Percentiles rank a stretch among this genome's conserved stretches.
Conservation (phyloP, 2,329 filamentous ascomycete species). For the Microdochium bolleyi region DNA sequence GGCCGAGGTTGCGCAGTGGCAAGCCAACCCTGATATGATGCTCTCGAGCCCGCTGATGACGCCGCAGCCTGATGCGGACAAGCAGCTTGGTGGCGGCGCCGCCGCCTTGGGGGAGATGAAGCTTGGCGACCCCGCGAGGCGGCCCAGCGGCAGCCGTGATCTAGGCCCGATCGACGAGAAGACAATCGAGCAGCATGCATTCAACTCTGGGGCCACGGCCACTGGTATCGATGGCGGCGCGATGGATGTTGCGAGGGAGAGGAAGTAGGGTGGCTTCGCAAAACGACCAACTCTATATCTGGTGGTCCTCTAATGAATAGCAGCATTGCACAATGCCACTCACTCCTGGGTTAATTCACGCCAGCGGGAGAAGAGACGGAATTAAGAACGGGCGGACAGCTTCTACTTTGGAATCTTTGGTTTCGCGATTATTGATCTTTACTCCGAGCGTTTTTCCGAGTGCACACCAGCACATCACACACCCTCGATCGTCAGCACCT, state of each 20-base stretch:
- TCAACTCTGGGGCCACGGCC: conserved; percentile 13
- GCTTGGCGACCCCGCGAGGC: conserved; percentile 15
- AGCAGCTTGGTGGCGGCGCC: conserved; percentile 5
- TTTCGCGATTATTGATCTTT: no score
- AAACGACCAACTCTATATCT: no score
- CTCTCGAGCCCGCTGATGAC: conserved; percentile 28
- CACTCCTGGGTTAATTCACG: no score
- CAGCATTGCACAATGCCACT: no score
- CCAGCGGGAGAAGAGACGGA: no score
- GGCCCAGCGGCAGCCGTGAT: conserved; percentile 7
- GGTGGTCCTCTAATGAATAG: no score
- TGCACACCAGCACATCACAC: no score
- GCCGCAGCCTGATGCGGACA: conserved; percentile 18
- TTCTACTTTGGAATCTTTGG: no score
- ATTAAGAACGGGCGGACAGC: no score
- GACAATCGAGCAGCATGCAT: conserved; percentile 10
- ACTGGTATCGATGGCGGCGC: conserved; percentile 35
- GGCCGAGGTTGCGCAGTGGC: conserved; percentile 84
- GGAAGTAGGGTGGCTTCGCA: conserved; percentile 23
- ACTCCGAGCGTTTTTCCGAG: no score
- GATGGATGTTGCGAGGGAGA: conserved; percentile 38
- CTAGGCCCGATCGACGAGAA: conserved; percentile 41
- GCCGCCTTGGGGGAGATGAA: conserved; percentile 7
- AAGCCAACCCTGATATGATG: conserved; percentile 48
- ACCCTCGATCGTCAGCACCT: no score